These are phyloP conservation scores for Colletotrichum incanum DNA, from an alignment of 2,329 filamentous ascomycete species.

Conservation along the genomic window DNA sequence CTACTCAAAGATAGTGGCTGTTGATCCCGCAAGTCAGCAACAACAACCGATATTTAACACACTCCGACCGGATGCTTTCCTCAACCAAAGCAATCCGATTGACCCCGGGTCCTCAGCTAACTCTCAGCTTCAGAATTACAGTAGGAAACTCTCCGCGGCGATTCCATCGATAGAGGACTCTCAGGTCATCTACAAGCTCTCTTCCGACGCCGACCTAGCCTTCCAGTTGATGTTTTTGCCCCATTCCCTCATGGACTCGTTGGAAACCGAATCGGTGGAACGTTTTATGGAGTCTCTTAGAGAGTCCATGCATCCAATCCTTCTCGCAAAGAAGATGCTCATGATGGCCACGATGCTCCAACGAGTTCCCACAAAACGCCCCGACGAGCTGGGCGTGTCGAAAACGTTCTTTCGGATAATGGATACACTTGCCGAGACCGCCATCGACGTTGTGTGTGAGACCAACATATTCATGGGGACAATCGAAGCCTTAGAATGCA, in stretches of 20 bases:
- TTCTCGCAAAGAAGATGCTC: conserved; percentile 59
- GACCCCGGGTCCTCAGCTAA: conserved; percentile 38
- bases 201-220: conserved; percentile 42
- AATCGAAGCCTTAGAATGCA: conserved; percentile 64
- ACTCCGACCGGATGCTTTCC: too few species aligned
- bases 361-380: conserved; percentile 49
- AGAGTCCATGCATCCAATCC: conserved; percentile 54
- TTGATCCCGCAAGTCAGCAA: too few species aligned
- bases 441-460: conserved; percentile 57
- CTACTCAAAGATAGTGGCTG: too few species aligned
- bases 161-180: conserved; percentile 45
- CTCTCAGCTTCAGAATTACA: conserved; percentile 14
- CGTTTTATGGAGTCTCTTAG: conserved; percentile 43
- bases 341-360: conserved; percentile 56
- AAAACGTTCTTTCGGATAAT: conserved; percentile 45
- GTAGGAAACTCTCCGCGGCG: conserved; percentile 43
- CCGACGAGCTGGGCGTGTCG: conserved; percentile 48
- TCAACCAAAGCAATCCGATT: not conserved
- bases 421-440: conserved; percentile 49
- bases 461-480: conserved; percentile 62
- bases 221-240: conserved; percentile 48
- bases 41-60: not conserved
- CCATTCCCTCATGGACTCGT: conserved; percentile 31
- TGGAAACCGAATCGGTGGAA: conserved; percentile 17
- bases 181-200: conserved; percentile 39